Evolutionary conservation across 768 basidiomycete species (phyloP).

Genomic region (Kwoniella pini): DNA sequence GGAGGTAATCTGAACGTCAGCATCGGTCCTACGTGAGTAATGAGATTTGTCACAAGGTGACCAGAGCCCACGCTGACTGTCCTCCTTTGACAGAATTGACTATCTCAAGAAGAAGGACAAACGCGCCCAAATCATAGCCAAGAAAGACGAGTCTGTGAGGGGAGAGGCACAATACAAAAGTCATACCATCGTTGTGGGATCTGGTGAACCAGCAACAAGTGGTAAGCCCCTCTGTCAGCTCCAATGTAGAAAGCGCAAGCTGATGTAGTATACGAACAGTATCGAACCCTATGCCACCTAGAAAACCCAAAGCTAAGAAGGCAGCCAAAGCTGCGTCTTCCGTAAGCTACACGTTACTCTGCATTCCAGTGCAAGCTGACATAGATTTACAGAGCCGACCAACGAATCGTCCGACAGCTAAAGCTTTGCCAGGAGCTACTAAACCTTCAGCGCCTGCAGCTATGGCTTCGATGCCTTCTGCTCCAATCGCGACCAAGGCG

Average conservation of each 20-base stretch:
- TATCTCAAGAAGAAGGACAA: slow-evolving; percentile 99
- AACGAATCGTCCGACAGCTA: slow-evolving; percentile 57
- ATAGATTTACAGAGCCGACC: slow-evolving; percentile 23
- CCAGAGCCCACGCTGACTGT: too few species aligned
- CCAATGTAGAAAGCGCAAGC: neutral
- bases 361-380: slow-evolving; percentile 1
- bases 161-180: slow-evolving; percentile 90
- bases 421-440: slow-evolving; percentile 56
- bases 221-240: slow-evolving; percentile 28
- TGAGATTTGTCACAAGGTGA: too few species aligned
- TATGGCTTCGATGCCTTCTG: slow-evolving; percentile 47
- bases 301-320: slow-evolving; percentile 87
- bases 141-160: slow-evolving; percentile 81
- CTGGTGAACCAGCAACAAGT: slow-evolving; percentile 82
- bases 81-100: slow-evolving; percentile 63
- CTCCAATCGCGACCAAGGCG: slow-evolving; percentile 55
- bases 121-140: slow-evolving; percentile 76
- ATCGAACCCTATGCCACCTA: slow-evolving; percentile 79
- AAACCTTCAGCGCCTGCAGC: slow-evolving; percentile 68
- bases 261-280: slow-evolving; percentile 41
- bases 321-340: slow-evolving; percentile 58
- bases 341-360: slow-evolving; percentile 20
- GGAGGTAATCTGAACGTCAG: slow-evolving; percentile 71
- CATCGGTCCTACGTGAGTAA: slow-evolving; percentile 75
- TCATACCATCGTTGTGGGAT: slow-evolving; percentile 79